Evolutionary conservation across 2,329 filamentous ascomycete genomes (phyloP), one percentile per base, ranked within the genome.

Genomic region (Rutstroemia sp.): DNA sequence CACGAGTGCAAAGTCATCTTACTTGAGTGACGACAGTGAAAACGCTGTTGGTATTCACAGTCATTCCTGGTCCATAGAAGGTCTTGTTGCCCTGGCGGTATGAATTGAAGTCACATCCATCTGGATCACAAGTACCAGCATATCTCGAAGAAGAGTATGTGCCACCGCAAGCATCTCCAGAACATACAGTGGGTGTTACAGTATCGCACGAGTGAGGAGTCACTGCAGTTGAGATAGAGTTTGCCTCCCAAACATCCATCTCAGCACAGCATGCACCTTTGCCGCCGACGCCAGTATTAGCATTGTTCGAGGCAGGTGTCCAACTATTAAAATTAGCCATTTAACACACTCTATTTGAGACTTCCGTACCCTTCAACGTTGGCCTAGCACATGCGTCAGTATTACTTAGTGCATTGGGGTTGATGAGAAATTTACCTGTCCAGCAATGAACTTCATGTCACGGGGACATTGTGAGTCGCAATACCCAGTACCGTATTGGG

Each of bases 171-270:
- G 49, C 54, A 48, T 73, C 67, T 50, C 72, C 77, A 56, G 74
- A 73, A 59, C 76, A 79, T 12, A 61, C 61, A 57, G 71, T 74
- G 71, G 58, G 69, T 64, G 55, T 68, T 21, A 58, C 55, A 5
- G 59, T 62, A 71, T 78, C 71, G 72, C 81, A 83, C 47, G 77
- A 73, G 68, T 85, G 81, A 30, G 81, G 80, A 8, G 82, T 85
- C 60, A 76, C 73, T 37, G 81, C 81, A 23, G 74, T 75, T 12
- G 81, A 77, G 62, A 82, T 75, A 52, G 73, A 77, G 73, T 85
- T 85, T 54, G 81, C 80, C 69, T 85, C 81, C 81, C 81, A 85
- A 67, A 84, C 77, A 64, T 87, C 84, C 78, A 88, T 83, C 71
- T 87, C 85, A 45, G 78, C 72, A 70, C 84, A 87, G 77, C 84